A percentile compares a stretch with the other conserved stretches of the same genome.
phyloP scores from a whole-genome alignment of 345 rosid genomes.

The Brassica cretica region DNA sequence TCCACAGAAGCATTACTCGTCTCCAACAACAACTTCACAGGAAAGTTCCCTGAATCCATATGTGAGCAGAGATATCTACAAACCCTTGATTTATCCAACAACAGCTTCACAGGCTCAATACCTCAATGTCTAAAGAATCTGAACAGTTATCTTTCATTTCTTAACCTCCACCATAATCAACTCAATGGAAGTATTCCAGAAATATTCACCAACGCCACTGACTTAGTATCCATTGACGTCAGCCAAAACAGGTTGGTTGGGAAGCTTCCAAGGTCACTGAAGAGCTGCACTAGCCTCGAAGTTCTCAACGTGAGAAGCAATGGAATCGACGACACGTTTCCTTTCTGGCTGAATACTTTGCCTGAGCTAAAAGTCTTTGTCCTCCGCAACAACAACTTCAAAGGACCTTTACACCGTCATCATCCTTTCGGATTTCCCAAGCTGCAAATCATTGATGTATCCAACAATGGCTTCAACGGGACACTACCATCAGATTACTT shows the following conservation, averaged over 20 bases:
- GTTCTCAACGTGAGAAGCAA: not conserved
- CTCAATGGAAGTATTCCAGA: not conserved
- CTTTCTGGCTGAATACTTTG: not conserved
- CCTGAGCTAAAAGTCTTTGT: not conserved
- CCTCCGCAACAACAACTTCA: not conserved
- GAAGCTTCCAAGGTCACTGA: not conserved
- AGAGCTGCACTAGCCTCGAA: not conserved
- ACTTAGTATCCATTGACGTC: not conserved
- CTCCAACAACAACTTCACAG: not conserved
- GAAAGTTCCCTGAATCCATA: not conserved
- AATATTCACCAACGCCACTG: not conserved
- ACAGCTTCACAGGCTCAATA: not conserved
- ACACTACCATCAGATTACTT: not conserved
- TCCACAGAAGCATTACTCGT: not conserved
- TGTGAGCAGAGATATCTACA: not conserved
- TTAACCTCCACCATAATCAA: not conserved
- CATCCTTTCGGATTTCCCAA: not conserved
- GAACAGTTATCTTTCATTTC: not conserved
- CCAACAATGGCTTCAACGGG: not conserved
- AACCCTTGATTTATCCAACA: not conserved
- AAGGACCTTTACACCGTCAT: not conserved
- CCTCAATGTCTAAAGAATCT: not conserved
- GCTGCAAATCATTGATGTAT: not conserved
- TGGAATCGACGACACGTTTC: not conserved
- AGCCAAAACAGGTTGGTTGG: not conserved